These are phyloP conservation scores for Acanthamoeba lenticulata DNA, from an alignment of 208 protist genomes.

Conservation along the genomic window DNA sequence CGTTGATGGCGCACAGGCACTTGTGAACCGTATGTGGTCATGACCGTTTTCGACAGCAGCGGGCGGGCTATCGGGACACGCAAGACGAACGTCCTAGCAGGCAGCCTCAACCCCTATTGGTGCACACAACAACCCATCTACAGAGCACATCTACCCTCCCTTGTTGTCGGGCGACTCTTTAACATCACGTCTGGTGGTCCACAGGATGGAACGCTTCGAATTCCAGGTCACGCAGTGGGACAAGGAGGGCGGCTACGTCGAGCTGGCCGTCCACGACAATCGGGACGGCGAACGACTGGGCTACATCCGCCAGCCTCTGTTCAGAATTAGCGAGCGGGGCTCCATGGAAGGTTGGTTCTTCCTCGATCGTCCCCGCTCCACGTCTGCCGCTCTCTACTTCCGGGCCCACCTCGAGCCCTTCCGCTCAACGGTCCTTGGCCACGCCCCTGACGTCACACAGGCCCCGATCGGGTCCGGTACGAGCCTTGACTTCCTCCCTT, in stretches of 20 bases:
- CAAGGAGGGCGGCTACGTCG: not conserved
- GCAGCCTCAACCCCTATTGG: not conserved
- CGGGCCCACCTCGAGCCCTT: not conserved
- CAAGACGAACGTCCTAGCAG: not conserved
- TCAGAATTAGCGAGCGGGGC: not conserved
- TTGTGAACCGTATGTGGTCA: not conserved
- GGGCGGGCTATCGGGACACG: not conserved
- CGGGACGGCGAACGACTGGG: not conserved
- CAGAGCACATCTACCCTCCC: not conserved
- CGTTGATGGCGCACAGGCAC: not conserved
- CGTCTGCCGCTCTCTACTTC: not conserved
- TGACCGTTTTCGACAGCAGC: not conserved
- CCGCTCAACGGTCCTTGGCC: not conserved
- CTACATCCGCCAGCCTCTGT: not conserved
- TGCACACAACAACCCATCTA: not conserved
- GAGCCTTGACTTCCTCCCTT: no score
- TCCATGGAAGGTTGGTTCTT: not conserved
- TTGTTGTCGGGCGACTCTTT: not conserved
- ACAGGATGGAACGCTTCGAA: not conserved
- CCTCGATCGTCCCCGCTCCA: not conserved
- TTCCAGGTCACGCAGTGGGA: not conserved
- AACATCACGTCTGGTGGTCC: not conserved
- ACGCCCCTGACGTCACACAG: not conserved
- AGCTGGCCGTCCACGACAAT: not conserved
- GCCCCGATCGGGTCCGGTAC: no score